Base-by-base conservation (phyloP, 2,329 filamentous ascomycete genomes). In the Hypoxylon sp. region DNA sequence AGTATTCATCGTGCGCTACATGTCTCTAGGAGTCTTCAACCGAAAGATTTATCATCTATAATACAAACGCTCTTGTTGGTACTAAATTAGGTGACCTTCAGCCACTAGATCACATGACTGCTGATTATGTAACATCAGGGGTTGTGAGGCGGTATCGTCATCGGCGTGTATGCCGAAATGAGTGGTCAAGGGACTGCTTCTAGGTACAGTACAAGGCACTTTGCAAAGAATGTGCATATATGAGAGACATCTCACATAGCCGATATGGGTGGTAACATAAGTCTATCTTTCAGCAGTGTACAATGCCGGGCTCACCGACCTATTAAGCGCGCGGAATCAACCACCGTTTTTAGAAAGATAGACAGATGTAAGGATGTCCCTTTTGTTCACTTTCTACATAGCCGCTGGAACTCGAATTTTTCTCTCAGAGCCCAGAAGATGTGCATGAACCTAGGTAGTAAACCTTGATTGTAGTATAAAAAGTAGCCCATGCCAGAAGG, bases 91-190 rank as follows among this genome's bases (percentile, higher is more conserved):
- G 19, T 22, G 19, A 22, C 1, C 3, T 22, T 22, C 19, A 22
- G 19, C 19, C 19, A 22, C 19, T 22, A 22, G 19, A 22, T 22
- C 19, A 22, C 19, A 22, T 22, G 19, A 22, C 3, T 22, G 1
- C 19, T 22, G 19, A 22, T 22, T 22, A 22, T 22, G 19, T 22
- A 22, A 22, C 19, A 22, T 22, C 19, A 64, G 10, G 70, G 71
- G 10, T 17, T 59, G 9, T 39, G 44, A 10, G 70, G 71, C 11
- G 65, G 71, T 24, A 22, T 73, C 3, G 46, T 56, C 3, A 39
- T 59, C 35, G 10, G 72, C 6, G 11, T 72, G 1, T n/a, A n/a
- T n/a, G n/a, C n/a, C n/a, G n/a, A n/a, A n/a, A n/a, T n/a, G n/a
- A n/a, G n/a, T n/a, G n/a, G n/a, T n/a, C n/a, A 22, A 22, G 19